Base-by-base conservation (phyloP, 2,329 filamentous ascomycete genomes). In the Fusarium buharicum region DNA sequence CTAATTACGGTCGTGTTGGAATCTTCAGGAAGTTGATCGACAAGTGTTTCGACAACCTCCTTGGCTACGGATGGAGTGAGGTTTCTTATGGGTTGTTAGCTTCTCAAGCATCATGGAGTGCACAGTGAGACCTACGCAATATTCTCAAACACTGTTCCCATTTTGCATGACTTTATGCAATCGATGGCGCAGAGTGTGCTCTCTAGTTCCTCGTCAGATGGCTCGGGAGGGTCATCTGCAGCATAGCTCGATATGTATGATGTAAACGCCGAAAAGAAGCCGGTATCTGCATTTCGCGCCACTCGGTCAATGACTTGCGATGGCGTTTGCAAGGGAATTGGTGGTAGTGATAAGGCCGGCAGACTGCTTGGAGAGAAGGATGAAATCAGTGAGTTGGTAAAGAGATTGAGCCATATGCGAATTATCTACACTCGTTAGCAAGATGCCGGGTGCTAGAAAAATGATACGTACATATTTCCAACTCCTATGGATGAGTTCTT, bases 211-310 rank as follows among this genome's bases (percentile, higher is more conserved):
- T 98, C 94, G 64, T 98, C 93, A 2, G 95, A 98, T 3, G 95
- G 95, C 77, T 99, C 95, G 0, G 95, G 95, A 12, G 95, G 95
- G 72, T 99, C 95, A 75, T 98, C 95, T 11, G 95, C 96, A 37
- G 96, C 95, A 74, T 99, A 98, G 75, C 94, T 98, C n/a, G 93
- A 96, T 28, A 99, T 93, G 71, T 98, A 99, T 6, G 91, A 96
- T 1, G 94, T 96, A 70, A 99, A 92, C 1, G 94, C 93, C 4
- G 93, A 97, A 74, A 99, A 93, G 45, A 99, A 85, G 6, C 95
- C 93, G 3, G 88, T 88, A 24, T 99, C 95, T 55, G 83, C 86
- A 30, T 88, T 82, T 63, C 92, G 90, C 37, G 90, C 84, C 53
- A 89, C 93, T 53, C 94, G 88, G 73, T 98, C 95, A 64, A 99